A percentile compares a stretch with the other conserved stretches of the same genome.
phyloP scores from a whole-genome alignment of 2,329 filamentous ascomycete genomes.

The Colletotrichum sp. region DNA sequence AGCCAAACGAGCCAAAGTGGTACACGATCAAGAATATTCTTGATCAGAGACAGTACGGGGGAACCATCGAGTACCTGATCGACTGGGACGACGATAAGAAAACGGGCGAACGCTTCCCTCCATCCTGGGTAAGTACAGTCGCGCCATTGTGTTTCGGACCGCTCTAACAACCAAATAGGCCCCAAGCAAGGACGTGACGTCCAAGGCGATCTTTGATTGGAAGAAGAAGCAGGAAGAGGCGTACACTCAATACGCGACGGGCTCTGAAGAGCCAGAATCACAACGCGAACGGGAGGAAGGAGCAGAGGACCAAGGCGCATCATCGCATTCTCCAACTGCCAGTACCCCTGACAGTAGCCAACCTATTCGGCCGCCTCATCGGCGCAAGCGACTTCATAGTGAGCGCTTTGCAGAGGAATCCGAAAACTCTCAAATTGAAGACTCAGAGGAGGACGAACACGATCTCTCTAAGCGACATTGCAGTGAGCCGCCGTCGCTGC shows the following conservation, averaged over 20 bases:
- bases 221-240: conserved; percentile 14
- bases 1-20: conserved; percentile 30
- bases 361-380: background rate
- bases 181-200: conserved; percentile 31
- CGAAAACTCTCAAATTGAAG: background rate
- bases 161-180: conserved; percentile 4
- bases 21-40: conserved; percentile 39
- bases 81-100: conserved; percentile 39
- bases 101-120: conserved; percentile 35
- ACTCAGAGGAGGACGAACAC: background rate
- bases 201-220: conserved; percentile 38
- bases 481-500: conserved; percentile 2
- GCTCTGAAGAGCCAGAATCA: background rate
- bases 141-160: background rate
- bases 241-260: background rate
- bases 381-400: background rate
- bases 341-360: conserved; percentile 12
- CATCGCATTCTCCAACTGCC: background rate
- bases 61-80: conserved; percentile 38
- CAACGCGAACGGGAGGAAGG: background rate
- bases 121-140: conserved; percentile 36
- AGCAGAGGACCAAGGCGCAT: background rate
- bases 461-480: background rate
- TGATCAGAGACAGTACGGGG: conserved; percentile 32
- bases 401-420: background rate